These are phyloP conservation scores for Diaporthe batatas DNA, from an alignment of 2,329 filamentous ascomycete genomes.

Conservation along the genomic window DNA sequence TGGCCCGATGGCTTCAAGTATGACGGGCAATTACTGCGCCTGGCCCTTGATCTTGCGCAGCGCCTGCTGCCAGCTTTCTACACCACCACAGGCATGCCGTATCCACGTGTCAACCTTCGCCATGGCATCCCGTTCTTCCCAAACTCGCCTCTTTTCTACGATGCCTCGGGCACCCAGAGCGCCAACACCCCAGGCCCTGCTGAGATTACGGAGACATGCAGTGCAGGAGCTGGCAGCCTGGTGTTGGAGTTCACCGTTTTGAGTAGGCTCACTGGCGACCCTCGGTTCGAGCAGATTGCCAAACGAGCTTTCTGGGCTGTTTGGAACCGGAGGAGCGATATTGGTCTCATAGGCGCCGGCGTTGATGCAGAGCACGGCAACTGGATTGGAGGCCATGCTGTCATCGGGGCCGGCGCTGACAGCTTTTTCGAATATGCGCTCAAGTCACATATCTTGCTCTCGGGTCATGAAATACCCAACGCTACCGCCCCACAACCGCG, in stretches of 20 bases:
- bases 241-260: constrained; percentile 94
- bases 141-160: constrained; percentile 81
- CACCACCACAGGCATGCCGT: constrained; percentile 90
- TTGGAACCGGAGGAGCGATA: constrained; percentile 88
- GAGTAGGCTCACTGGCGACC: constrained; percentile 87
- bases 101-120: constrained; percentile 92
- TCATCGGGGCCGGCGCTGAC: constrained; percentile 95
- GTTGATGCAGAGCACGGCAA: constrained; percentile 89
- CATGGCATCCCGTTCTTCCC: constrained; percentile 92
- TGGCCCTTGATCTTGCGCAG: constrained; percentile 87
- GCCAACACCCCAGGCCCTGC: constrained; percentile 56
- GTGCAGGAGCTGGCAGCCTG: constrained; percentile 94
- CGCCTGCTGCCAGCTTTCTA: constrained; percentile 93
- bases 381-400: constrained; percentile 91
- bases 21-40: constrained; percentile 88
- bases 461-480: constrained; percentile 75
- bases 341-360: constrained; percentile 89
- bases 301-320: constrained; percentile 97
- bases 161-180: constrained; percentile 55
- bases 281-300: constrained; percentile 87
- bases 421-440: constrained; percentile 99
- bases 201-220: constrained; percentile 96
- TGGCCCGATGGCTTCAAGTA: constrained; percentile 87
- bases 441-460: constrained; percentile 92
- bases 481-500: constrained; percentile 57